phyloP scores from a whole-genome alignment of 371 early-diverging fungal genomes.

The Mortierella sp. region DNA sequence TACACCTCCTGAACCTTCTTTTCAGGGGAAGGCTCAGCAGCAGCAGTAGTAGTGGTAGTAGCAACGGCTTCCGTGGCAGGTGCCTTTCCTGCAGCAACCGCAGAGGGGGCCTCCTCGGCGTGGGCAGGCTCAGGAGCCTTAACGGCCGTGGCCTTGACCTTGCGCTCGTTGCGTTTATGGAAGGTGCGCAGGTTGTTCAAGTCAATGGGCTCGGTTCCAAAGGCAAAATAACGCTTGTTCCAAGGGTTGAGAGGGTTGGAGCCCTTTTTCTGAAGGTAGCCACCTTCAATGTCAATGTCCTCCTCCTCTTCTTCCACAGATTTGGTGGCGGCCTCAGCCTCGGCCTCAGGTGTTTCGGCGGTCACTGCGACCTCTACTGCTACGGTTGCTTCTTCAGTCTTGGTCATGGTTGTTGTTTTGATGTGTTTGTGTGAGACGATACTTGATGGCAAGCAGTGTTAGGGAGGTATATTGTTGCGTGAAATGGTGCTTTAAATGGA shows the following conservation, averaged over 20 bases:
- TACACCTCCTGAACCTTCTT: slow-evolving; percentile 52
- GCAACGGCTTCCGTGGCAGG: slow-evolving; percentile 34
- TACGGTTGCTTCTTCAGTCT: slow-evolving; percentile 22
- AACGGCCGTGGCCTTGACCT: slow-evolving; percentile 31
- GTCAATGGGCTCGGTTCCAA: slow-evolving; percentile 48
- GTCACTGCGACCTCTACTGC: slow-evolving; percentile 23
- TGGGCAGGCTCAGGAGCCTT: slow-evolving; percentile 17
- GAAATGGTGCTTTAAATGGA: too few relatives aligned
- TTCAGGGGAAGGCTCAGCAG: slow-evolving; percentile 10
- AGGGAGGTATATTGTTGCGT: too few relatives aligned
- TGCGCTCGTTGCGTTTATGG: slow-evolving; percentile 57
- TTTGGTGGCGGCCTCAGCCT: slow-evolving; percentile 18
- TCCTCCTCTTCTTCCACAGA: slow-evolving; percentile 43
- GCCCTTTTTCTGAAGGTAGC: slow-evolving; percentile 57
- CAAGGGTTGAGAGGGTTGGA: slow-evolving; percentile 57
- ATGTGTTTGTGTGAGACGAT: neutral
- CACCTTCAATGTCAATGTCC: slow-evolving; percentile 44
- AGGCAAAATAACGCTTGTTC: slow-evolving; percentile 60
- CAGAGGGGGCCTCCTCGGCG: slow-evolving; percentile 21
- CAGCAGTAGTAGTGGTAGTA: neutral
- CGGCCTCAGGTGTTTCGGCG: slow-evolving; percentile 8
- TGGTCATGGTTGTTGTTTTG: slow-evolving; percentile 21
- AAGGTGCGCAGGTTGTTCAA: slow-evolving; percentile 54
- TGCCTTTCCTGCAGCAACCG: slow-evolving; percentile 38
- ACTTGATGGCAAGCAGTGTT: too few relatives aligned